phyloP scores from a whole-genome alignment of 2,329 filamentous ascomycete species.

The Biscogniauxia sp. region DNA sequence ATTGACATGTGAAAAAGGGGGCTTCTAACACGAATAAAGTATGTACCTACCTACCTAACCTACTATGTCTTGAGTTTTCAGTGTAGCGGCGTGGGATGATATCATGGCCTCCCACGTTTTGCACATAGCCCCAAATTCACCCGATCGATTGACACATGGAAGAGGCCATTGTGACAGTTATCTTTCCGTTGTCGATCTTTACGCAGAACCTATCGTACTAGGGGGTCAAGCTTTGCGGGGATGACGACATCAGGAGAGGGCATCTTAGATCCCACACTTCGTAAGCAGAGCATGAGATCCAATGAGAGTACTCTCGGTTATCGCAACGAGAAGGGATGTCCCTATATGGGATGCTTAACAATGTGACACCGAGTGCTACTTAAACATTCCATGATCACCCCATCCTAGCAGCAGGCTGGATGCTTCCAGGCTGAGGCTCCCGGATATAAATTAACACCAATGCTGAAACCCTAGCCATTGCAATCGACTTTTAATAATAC shows the following conservation, averaged over 20 bases:
- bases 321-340: conserved; percentile 3
- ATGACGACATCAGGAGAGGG: conserved; percentile 18
- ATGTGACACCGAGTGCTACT: background rate
- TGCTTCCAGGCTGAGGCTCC: background rate
- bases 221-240: conserved; percentile 10
- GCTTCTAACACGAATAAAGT: background rate
- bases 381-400: background rate
- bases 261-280: conserved; percentile 8
- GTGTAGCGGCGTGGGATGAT: background rate
- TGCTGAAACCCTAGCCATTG: background rate
- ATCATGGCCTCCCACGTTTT: conserved; percentile 1
- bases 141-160: background rate
- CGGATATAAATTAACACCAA: background rate
- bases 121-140: background rate
- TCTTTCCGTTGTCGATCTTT: conserved; percentile 15
- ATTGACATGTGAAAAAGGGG: too few species aligned
- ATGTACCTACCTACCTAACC: too few species aligned
- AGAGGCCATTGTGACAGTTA: conserved; percentile 5
- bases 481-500: background rate
- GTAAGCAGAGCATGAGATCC: conserved; percentile 5
- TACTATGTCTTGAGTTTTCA: background rate
- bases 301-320: conserved; percentile 16
- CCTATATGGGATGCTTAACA: background rate
- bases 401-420: background rate
- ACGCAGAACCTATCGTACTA: conserved; percentile 2